A percentile compares a stretch with the other conserved stretches of the same genome.
Evolutionary conservation across 2,329 filamentous ascomycete genomes (phyloP).

Genomic region (Penicillium brasilianum): DNA sequence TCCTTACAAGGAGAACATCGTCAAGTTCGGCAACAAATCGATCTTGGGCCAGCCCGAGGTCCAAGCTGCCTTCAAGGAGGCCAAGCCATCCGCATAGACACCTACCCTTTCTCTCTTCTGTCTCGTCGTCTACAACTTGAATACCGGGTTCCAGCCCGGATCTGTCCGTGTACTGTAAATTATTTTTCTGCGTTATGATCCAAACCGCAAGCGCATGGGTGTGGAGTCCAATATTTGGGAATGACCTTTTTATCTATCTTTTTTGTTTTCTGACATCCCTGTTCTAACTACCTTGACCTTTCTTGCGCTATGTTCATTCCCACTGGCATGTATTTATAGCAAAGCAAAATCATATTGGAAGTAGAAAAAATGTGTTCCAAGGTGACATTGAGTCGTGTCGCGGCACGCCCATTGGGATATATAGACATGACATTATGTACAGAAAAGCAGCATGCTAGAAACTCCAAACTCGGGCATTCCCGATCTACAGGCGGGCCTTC

Average conservation of each 20-base stretch:
- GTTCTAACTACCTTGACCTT: background rate
- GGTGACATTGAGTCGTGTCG: slow-evolving; percentile 19
- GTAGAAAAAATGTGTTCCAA: slow-evolving; percentile 19
- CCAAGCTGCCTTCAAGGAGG: slow-evolving; percentile 43
- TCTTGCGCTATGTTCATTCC: slow-evolving; percentile 1
- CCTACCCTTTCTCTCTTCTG: slow-evolving; percentile 13
- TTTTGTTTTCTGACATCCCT: background rate
- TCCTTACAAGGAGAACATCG: slow-evolving; percentile 87
- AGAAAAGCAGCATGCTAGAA: slow-evolving; percentile 18
- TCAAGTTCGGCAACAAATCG: slow-evolving; percentile 69
- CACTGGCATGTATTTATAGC: slow-evolving; percentile 31
- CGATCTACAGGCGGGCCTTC: slow-evolving; percentile 41
- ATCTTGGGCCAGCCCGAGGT: slow-evolving; percentile 44
- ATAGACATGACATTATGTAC: slow-evolving; percentile 31
- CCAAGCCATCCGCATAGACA: slow-evolving; percentile 34
- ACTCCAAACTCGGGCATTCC: slow-evolving; percentile 11
- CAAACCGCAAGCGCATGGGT: slow-evolving; percentile 47
- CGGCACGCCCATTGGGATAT: slow-evolving; percentile 30
- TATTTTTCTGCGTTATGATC: slow-evolving; percentile 39
- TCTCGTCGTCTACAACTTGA: slow-evolving; percentile 8
- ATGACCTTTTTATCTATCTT: slow-evolving; percentile 22
- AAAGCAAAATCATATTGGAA: slow-evolving; percentile 25
- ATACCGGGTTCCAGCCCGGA: slow-evolving; percentile 7
- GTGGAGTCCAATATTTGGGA: slow-evolving; percentile 41
- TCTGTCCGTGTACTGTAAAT: slow-evolving; percentile 26